phyloP scores from a whole-genome alignment of 768 basidiomycete genomes.

The Artomyces pyxidatus region DNA sequence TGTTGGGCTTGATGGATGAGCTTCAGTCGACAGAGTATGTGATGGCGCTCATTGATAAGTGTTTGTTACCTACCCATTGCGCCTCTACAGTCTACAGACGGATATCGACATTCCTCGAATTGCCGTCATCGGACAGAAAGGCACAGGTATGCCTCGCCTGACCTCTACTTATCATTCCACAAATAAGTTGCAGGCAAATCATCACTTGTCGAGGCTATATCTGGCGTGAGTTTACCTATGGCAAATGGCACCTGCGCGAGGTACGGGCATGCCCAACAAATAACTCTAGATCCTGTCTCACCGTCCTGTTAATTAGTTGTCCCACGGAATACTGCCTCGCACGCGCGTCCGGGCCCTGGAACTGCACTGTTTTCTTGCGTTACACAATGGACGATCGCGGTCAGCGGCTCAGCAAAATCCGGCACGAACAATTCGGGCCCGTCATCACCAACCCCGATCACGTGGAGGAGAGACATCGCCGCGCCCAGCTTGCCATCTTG shows the following conservation, averaged over 20 bases:
- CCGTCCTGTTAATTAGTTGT: constrained; percentile 19
- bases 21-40: constrained; percentile 53
- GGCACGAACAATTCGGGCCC: constrained; percentile 19
- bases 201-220: constrained; percentile 71
- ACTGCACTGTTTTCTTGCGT: constrained; percentile 26
- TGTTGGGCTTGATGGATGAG: constrained; percentile 52
- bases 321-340: constrained; percentile 30
- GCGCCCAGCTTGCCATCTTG: constrained; percentile 59
- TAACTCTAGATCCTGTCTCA: background rate
- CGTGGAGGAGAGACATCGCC: constrained; percentile 60
- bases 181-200: no score
- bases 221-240: constrained; percentile 61
- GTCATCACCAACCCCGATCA: constrained; percentile 40
- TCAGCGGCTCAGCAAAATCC: constrained; percentile 25
- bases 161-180: no score
- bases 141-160: no score
- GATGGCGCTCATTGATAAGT: background rate
- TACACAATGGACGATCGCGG: constrained; percentile 20
- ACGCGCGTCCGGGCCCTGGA: constrained; percentile 22
- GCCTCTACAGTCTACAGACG: constrained; percentile 46
- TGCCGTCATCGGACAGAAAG: constrained; percentile 65
- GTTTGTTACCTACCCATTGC: background rate
- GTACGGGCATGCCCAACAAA: constrained; percentile 32
- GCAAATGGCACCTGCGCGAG: constrained; percentile 72
- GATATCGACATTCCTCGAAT: constrained; percentile 70